phyloP scores from a whole-genome alignment of 73 alveolate species.

The Effrenium voratum region DNA sequence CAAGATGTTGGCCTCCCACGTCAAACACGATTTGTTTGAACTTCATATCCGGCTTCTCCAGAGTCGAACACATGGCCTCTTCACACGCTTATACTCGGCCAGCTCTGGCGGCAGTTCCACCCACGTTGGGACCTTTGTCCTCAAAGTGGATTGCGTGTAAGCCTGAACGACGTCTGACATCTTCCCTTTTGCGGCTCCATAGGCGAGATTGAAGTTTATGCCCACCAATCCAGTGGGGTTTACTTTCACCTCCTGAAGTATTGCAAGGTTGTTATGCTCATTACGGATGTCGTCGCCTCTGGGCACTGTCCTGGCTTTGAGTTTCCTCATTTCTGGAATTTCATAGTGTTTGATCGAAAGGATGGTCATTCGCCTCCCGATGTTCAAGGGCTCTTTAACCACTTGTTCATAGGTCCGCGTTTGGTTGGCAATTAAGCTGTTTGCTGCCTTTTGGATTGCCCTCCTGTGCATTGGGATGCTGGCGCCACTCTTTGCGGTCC shows the following conservation, averaged over 20 bases:
- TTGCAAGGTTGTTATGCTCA: not conserved
- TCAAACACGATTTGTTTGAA: not conserved
- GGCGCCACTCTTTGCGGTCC: conserved; percentile 19
- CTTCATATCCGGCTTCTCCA: not conserved
- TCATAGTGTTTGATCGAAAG: not conserved
- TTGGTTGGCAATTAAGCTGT: not conserved
- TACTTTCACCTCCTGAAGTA: conserved; percentile 4
- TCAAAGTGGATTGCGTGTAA: not conserved
- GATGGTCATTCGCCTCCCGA: conserved; percentile 12
- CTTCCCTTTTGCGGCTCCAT: not conserved
- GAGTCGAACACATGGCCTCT: conserved; percentile 12
- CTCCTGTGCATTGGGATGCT: not conserved
- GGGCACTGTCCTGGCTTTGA: not conserved
- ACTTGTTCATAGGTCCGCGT: not conserved
- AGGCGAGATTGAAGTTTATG: conserved; percentile 1
- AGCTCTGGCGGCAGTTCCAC: conserved; percentile 26
- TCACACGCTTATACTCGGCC: not conserved
- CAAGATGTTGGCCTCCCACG: not conserved
- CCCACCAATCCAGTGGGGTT: conserved; percentile 2
- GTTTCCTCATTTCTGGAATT: not conserved
- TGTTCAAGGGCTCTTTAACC: not conserved
- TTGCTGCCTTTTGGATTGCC: not conserved
- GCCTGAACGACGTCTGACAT: conserved; percentile 8
- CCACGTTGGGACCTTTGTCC: conserved; percentile 10
- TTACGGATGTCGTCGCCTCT: conserved; percentile 13